Evolutionary conservation across 2,329 filamentous ascomycete genomes (phyloP).

Genomic region (Aspergillus ochraceus): DNA sequence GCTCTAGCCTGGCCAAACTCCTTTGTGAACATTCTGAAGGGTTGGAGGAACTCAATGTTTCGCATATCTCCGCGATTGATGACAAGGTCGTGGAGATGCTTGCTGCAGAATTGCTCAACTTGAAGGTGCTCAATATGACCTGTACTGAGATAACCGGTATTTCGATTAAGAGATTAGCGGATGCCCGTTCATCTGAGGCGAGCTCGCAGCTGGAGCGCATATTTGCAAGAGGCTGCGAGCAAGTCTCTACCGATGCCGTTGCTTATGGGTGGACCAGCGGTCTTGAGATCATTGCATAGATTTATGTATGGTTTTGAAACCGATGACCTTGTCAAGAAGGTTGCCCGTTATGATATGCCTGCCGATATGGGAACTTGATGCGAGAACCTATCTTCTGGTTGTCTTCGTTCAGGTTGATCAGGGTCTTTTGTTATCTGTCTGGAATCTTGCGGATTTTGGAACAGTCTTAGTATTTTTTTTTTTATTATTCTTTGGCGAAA

Average conservation of each 20-base stretch:
- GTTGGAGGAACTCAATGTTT: constrained; percentile 32
- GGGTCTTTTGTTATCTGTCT: neutral
- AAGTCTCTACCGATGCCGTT: constrained; percentile 35
- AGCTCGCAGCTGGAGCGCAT: constrained; percentile 26
- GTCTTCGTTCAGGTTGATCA: neutral
- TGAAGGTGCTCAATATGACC: constrained; percentile 37
- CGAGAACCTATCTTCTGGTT: neutral
- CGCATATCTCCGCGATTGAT: constrained; percentile 24
- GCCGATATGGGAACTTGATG: neutral
- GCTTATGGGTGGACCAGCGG: constrained; percentile 32
- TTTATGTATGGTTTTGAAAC: neutral
- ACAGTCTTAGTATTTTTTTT: neutral
- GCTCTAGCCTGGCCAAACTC: constrained; percentile 14
- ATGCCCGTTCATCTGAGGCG: constrained; percentile 16
- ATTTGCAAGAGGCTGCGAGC: constrained; percentile 28
- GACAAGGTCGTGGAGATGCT: constrained; percentile 26
- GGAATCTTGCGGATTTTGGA: no score
- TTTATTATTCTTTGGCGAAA: neutral
- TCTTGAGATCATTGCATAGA: constrained; percentile 19
- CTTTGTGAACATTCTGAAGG: constrained; percentile 17
- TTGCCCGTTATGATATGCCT: neutral
- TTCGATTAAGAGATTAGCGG: constrained; percentile 34
- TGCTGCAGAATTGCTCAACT: constrained; percentile 21
- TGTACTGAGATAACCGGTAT: constrained; percentile 36
- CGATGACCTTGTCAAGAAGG: neutral